A percentile compares a stretch with the other conserved stretches of the same genome.
Conservation (phyloP, 2,329 filamentous ascomycete species). For the Diaporthe citriasiana region DNA sequence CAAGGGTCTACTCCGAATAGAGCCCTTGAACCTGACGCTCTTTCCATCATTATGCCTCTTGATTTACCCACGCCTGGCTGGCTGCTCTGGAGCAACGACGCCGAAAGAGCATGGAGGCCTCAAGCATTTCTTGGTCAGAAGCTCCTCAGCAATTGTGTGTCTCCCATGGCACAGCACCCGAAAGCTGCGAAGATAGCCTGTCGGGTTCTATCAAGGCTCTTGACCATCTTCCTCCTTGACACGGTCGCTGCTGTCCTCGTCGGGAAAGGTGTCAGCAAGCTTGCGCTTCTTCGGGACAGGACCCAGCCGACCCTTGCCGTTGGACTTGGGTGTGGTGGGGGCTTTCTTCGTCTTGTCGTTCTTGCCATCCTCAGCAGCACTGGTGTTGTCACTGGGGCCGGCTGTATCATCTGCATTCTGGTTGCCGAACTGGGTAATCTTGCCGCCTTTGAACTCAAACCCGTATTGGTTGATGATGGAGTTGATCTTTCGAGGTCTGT, state of each 20-base stretch:
- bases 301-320: neutral
- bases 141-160: neutral
- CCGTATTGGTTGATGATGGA: constrained; percentile 14
- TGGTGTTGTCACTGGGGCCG: neutral
- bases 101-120: neutral
- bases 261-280: neutral
- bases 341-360: neutral
- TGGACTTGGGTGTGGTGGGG: neutral
- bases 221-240: constrained; percentile 1
- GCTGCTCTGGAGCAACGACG: no score
- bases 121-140: neutral
- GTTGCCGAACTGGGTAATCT: neutral
- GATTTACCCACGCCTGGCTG: no score
- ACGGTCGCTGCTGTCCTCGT: neutral
- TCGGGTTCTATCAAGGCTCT: neutral
- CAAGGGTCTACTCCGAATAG: neutral
- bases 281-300: constrained; percentile 26
- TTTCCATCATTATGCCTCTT: neutral
- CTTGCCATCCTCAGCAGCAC: neutral
- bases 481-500: constrained; percentile 31
- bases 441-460: constrained; percentile 31
- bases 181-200: neutral
- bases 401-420: neutral
- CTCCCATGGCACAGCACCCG: neutral
- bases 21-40: neutral